These are phyloP conservation scores for Lepidium africanum DNA, from an alignment of 345 rosid species.

Conservation along the genomic window DNA sequence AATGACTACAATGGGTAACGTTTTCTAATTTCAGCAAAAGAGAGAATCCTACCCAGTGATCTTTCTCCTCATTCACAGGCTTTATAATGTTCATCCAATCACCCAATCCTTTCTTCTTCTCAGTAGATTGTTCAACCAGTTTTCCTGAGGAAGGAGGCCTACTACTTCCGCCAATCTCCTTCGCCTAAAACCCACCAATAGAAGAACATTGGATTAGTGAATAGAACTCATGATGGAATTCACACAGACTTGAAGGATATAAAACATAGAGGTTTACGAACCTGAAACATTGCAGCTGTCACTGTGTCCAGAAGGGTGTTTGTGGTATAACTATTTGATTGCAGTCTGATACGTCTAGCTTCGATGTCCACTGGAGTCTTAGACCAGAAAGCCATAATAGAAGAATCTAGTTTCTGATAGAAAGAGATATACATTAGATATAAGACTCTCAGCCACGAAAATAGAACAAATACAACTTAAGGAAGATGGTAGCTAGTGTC, in stretches of 20 bases:
- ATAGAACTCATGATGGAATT: not conserved
- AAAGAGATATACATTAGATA: not conserved
- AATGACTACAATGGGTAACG: not conserved
- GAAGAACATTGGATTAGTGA: not conserved
- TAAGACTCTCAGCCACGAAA: not conserved
- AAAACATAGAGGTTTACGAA: constrained; percentile 9
- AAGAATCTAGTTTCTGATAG: constrained; percentile 61
- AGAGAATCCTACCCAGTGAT: constrained; percentile 58
- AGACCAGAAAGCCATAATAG: constrained; percentile 93
- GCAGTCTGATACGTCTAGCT: constrained; percentile 88
- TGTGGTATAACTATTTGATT: constrained; percentile 85
- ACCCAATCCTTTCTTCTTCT: constrained; percentile 68
- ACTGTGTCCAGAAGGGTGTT: constrained; percentile 83
- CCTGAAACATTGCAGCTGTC: constrained; percentile 99
- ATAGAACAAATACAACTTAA: not conserved
- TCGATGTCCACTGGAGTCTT: constrained; percentile 92
- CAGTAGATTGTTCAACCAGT: constrained; percentile 54
- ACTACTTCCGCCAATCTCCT: constrained; percentile 88
- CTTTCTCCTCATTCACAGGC: constrained; percentile 95
- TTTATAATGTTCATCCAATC: constrained; percentile 91
- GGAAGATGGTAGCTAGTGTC: not conserved
- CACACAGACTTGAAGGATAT: not conserved
- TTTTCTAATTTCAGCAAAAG: not conserved
- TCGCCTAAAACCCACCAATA: constrained; percentile 40
- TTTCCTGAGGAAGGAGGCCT: constrained; percentile 50